Conservation (phyloP, 1,284 basidiomycete species). For the Heliocybe sulcata region DNA sequence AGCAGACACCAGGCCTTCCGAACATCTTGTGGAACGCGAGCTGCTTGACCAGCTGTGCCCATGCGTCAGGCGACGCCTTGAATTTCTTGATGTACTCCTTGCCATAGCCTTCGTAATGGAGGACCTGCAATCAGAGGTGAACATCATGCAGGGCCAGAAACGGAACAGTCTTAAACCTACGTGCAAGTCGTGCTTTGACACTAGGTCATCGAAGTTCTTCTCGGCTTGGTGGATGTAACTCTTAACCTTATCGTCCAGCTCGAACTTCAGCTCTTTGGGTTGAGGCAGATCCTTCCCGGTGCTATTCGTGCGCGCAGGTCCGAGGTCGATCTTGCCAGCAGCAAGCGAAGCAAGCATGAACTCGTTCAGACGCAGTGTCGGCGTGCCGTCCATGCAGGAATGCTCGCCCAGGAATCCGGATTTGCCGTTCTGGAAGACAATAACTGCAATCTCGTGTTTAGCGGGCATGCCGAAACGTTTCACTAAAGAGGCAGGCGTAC, state of each 20-base stretch:
- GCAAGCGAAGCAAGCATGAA: slow-evolving; percentile 81
- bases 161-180: slow-evolving; percentile 30
- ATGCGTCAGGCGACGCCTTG: slow-evolving; percentile 90
- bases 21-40: slow-evolving; percentile 90
- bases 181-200: slow-evolving; percentile 76
- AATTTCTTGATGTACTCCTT: slow-evolving; percentile 86
- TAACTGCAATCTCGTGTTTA: slow-evolving; percentile 40
- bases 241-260: slow-evolving; percentile 53
- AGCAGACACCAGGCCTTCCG: slow-evolving; percentile 76
- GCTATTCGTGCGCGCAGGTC: slow-evolving; percentile 32
- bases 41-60: slow-evolving; percentile 94
- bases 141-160: background rate
- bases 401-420: slow-evolving; percentile 90
- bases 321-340: slow-evolving; percentile 73
- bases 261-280: slow-evolving; percentile 70
- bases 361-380: slow-evolving; percentile 93
- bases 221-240: slow-evolving; percentile 50
- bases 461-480: slow-evolving; percentile 4
- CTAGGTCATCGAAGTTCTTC: slow-evolving; percentile 70
- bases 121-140: slow-evolving; percentile 34
- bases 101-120: slow-evolving; percentile 91
- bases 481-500: slow-evolving; percentile 35
- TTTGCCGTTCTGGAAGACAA: slow-evolving; percentile 90
- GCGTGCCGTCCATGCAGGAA: slow-evolving; percentile 95
- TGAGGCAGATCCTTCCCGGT: slow-evolving; percentile 41